Conservation (phyloP, 306 rosid genomes). For the Casuarina cunninghamiana region DNA sequence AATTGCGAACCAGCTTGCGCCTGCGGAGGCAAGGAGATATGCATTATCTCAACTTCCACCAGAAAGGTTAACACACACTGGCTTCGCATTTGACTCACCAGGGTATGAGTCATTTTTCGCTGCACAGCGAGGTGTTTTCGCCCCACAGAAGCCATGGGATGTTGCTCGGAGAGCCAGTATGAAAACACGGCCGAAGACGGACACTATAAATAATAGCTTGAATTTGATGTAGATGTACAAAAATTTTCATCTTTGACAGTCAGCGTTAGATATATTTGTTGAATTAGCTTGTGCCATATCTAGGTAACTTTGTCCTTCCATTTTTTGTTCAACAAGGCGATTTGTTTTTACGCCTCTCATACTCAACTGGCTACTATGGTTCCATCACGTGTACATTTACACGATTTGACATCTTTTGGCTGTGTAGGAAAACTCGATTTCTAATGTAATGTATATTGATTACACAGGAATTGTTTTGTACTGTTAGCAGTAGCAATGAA, state of each 20-base stretch:
- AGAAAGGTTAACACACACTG: constrained; percentile 78
- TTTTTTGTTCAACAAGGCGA: constrained; percentile 2
- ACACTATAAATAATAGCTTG: constrained; percentile 47
- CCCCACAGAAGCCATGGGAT: constrained; percentile 96
- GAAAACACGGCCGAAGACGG: constrained; percentile 49
- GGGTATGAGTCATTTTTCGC: constrained; percentile 95
- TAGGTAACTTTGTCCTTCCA: constrained; percentile 27
- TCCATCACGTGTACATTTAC: constrained; percentile 44
- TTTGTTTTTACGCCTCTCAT: background rate
- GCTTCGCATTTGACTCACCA: constrained; percentile 94
- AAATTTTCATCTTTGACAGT: constrained; percentile 38
- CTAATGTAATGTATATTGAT: background rate
- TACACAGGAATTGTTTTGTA: background rate
- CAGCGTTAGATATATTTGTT: constrained; percentile 52
- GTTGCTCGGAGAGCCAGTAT: constrained; percentile 96
- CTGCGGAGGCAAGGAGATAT: constrained; percentile 74
- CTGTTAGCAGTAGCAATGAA: too few relatives aligned
- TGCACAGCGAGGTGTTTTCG: constrained; percentile 68
- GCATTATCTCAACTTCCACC: constrained; percentile 84
- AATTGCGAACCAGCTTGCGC: constrained; percentile 60
- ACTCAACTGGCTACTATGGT: constrained; percentile 26
- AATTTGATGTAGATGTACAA: constrained; percentile 50
- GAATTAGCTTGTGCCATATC: constrained; percentile 49
- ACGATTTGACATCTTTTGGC: constrained; percentile 26
- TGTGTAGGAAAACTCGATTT: constrained; percentile 9